Evolutionary conservation across 2,329 filamentous ascomycete genomes (phyloP), one percentile per base, ranked within the genome.

Genomic region (Colletotrichum tofieldiae): DNA sequence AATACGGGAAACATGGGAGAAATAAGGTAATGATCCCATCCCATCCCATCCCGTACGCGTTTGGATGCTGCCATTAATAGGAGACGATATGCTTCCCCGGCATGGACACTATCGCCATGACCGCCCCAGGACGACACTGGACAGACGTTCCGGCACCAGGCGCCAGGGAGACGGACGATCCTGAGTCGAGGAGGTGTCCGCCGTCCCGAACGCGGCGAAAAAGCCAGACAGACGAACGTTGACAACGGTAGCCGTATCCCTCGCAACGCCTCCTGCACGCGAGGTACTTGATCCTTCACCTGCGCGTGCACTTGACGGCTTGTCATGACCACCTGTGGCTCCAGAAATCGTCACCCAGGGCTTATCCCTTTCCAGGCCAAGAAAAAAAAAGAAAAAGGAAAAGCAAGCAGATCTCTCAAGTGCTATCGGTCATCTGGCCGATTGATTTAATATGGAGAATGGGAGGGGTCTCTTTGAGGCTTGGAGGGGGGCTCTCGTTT

Each of bases 1-100:
- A 72, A 72, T 72, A 72, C 69, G 65, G 69, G 69, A 72, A 60
- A 66, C 65, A 63, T 64, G 65, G 59, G 59, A 72, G 59, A 69
- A 69, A 63, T 64, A 64, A 72, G 69, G 52, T 72, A 69, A 65
- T 41, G 51, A 63, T 64, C 59, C 59, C 69, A 41, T 56, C 62
- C 59, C 69, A 41, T 56, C 62, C 37, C 69, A 45, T 63, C 65
- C 37, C 26, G 47, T 59, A 56, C 23, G 59, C 52, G 41, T 67
- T 60, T 32, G 41, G 11, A 41, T 14, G 63, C 65, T 51, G 65
- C 63, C 68, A 67, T 61, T 43, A 55, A 55, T 62, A 60, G 63
- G 49, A 71, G 32, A 45, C 23, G 16, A 23, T 23, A 51, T 51
- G 41, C n/a, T 51, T 47, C 47, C 65, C 45, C 56, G 14, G 39